phyloP scores from a whole-genome alignment of 2,329 filamentous ascomycete genomes.

The Zymoseptoria passerinii region DNA sequence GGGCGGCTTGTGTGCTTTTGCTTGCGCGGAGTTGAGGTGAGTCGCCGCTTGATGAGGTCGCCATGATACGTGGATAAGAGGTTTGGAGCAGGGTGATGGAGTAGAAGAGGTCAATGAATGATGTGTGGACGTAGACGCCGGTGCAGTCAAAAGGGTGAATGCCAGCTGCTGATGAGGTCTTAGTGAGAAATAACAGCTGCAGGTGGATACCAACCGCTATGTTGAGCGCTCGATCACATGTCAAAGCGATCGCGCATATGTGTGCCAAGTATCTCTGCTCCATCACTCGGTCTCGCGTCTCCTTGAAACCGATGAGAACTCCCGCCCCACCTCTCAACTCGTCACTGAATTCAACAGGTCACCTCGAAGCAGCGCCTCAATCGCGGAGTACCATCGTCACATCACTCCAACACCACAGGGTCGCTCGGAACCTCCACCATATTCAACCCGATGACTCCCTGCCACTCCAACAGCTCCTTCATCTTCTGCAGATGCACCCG shows the following conservation, averaged over 20 bases:
- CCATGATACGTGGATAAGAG: not conserved
- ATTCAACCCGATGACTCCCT: not conserved
- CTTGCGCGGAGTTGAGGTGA: not conserved
- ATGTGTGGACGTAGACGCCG: no score
- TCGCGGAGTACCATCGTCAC: not conserved
- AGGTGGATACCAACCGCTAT: not conserved
- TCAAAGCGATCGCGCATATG: not conserved
- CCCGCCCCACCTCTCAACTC: not conserved
- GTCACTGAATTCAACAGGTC: not conserved
- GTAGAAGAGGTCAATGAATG: no score
- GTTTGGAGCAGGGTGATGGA: not conserved
- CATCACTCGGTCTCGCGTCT: no score
- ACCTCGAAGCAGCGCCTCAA: not conserved
- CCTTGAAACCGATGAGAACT: no score
- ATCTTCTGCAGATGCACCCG: not conserved
- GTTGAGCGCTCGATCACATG: not conserved
- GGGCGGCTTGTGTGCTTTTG: not conserved
- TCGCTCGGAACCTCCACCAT: not conserved
- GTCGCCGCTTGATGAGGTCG: not conserved
- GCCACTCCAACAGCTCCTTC: not conserved
- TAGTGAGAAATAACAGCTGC: not conserved
- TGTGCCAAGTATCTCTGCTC: not conserved
- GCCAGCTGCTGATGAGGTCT: not conserved
- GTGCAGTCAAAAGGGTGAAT: not conserved
- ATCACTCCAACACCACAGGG: not conserved